Percentiles rank a stretch among this genome's conserved stretches.
Conservation (phyloP, 371 early-diverging fungal genomes). For the Syncephalis plumigaleata region DNA sequence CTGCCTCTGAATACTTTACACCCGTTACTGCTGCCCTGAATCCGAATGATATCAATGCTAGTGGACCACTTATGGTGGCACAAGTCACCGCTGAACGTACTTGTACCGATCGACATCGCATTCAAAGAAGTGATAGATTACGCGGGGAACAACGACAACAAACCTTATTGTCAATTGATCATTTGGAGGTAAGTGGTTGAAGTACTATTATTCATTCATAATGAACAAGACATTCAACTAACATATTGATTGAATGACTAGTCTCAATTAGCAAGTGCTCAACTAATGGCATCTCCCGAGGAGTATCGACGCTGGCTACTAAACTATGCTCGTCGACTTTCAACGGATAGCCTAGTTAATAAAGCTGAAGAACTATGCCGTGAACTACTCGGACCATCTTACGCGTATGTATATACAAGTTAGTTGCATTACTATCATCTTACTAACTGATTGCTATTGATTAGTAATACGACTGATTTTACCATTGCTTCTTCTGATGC, state of each 20-base stretch:
- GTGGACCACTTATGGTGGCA: neutral
- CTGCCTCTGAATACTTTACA: slow-evolving; percentile 33
- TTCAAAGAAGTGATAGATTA: slow-evolving; percentile 11
- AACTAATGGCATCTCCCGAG: slow-evolving; percentile 29
- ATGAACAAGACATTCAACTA: neutral
- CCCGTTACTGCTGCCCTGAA: slow-evolving; percentile 6
- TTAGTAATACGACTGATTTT: no score
- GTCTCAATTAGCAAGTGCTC: slow-evolving; percentile 41
- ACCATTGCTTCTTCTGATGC: neutral
- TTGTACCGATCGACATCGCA: slow-evolving; percentile 6
- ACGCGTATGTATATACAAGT: slow-evolving; percentile 11
- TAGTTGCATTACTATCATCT: neutral
- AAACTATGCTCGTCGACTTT: slow-evolving; percentile 45
- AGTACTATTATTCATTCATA: no score
- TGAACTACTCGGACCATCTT: slow-evolving; percentile 41
- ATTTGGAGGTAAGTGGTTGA: slow-evolving; percentile 16
- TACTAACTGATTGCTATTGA: no score
- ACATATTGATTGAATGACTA: slow-evolving; percentile 8
- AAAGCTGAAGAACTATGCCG: slow-evolving; percentile 56
- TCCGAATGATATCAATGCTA: neutral
- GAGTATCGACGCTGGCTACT: slow-evolving; percentile 47
- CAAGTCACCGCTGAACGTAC: neutral
- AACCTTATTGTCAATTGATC: slow-evolving; percentile 14
- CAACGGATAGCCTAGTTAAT: slow-evolving; percentile 37
- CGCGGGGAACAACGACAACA: slow-evolving; percentile 1